Evolutionary conservation across 2,329 filamentous ascomycete species (phyloP).

Genomic region (Cladophialophora yegresii): DNA sequence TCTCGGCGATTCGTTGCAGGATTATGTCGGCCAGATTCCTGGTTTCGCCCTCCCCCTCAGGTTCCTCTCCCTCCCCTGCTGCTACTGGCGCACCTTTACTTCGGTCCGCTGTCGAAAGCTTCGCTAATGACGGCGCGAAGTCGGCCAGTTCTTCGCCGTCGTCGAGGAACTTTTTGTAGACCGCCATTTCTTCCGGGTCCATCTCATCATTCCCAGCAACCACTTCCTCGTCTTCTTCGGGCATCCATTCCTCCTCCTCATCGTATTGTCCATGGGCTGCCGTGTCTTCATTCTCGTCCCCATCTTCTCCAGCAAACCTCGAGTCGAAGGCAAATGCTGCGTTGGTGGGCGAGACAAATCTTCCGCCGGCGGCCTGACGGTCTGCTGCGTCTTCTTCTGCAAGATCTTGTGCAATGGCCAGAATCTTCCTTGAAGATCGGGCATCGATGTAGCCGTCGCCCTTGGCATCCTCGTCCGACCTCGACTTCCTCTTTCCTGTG

Average conservation of each 20-base stretch:
- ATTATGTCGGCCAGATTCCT: constrained; percentile 93
- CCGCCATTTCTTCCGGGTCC: constrained; percentile 83
- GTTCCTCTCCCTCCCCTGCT: constrained; percentile 37
- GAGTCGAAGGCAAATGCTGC: constrained; percentile 78
- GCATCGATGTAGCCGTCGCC: constrained; percentile 75
- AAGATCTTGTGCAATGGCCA: constrained; percentile 85
- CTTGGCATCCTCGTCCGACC: constrained; percentile 59
- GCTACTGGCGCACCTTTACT: neutral
- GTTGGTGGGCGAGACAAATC: constrained; percentile 51
- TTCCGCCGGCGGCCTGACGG: constrained; percentile 38
- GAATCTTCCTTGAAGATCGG: constrained; percentile 82
- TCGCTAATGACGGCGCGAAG: constrained; percentile 34
- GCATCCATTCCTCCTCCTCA: constrained; percentile 71
- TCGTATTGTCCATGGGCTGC: constrained; percentile 60
- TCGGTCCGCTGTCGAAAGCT: constrained; percentile 40
- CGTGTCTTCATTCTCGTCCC: constrained; percentile 47
- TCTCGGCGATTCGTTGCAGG: constrained; percentile 86
- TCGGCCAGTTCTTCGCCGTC: constrained; percentile 55
- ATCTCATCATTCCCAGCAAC: constrained; percentile 68
- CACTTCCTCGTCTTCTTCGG: constrained; percentile 59
- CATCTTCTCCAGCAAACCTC: constrained; percentile 62
- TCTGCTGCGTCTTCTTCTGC: constrained; percentile 74
- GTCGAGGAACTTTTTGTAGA: constrained; percentile 87
- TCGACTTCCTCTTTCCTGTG: constrained; percentile 67
- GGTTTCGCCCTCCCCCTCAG: constrained; percentile 47